Percentiles rank a stretch among this genome's conserved stretches.
phyloP scores from a whole-genome alignment of 2,329 filamentous ascomycete species.

The Botrytis aclada region DNA sequence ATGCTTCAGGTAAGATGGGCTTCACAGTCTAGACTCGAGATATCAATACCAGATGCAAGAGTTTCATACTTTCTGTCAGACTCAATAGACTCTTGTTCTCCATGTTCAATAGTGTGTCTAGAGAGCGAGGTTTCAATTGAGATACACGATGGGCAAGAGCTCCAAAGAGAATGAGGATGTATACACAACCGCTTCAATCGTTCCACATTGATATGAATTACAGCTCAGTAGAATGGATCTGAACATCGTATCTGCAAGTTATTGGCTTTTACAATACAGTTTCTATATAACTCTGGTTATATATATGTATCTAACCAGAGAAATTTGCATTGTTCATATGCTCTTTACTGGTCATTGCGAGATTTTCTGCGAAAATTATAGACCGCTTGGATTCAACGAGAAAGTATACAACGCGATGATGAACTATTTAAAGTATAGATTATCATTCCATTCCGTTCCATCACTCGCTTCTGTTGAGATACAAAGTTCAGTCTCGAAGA shows the following conservation, averaged over 20 bases:
- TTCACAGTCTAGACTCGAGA: not conserved
- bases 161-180: not conserved
- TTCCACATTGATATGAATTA: not conserved
- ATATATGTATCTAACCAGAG: not conserved
- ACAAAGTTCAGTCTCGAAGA: not conserved
- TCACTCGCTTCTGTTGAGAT: not conserved
- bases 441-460: not conserved
- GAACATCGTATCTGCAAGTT: not conserved
- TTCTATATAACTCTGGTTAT: not conserved
- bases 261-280: not conserved
- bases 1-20: not conserved
- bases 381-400: not conserved
- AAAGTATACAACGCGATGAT: not conserved
- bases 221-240: not conserved
- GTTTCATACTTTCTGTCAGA: not conserved
- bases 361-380: not conserved
- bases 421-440: not conserved
- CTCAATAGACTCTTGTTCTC: not conserved
- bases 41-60: not conserved
- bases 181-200: not conserved
- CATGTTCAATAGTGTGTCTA: not conserved
- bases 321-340: not conserved
- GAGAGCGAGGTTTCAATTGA: not conserved
- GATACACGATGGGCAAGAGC: not conserved
- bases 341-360: not conserved